Evolutionary conservation across 2,329 filamentous ascomycete genomes (phyloP).

Genomic region (Pseudonectria buxi): DNA sequence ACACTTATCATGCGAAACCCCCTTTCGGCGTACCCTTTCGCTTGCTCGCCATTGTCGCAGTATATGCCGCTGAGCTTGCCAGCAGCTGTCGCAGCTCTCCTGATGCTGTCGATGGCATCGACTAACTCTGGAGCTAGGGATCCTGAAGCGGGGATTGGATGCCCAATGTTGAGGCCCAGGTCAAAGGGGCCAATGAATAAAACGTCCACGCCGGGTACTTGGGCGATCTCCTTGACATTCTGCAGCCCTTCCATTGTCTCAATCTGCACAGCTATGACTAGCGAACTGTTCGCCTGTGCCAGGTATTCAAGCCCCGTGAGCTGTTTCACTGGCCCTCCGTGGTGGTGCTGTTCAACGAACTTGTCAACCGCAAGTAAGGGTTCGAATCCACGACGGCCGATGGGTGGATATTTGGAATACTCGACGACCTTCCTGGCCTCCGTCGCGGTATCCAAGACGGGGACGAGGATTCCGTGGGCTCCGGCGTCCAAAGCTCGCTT

Average conservation of each 20-base stretch:
- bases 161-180: slow-evolving; percentile 50
- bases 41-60: slow-evolving; percentile 45
- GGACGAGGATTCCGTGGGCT: slow-evolving; percentile 38
- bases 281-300: slow-evolving; percentile 37
- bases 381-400: slow-evolving; percentile 36
- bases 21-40: slow-evolving; percentile 43
- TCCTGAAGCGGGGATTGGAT: slow-evolving; percentile 53
- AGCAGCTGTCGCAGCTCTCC: slow-evolving; percentile 48
- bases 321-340: too few relatives aligned
- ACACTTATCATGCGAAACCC: too few relatives aligned
- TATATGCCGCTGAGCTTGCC: slow-evolving; percentile 60
- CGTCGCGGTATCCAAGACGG: slow-evolving; percentile 36
- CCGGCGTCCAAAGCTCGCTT: slow-evolving; percentile 39
- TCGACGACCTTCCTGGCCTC: slow-evolving; percentile 32
- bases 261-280: slow-evolving; percentile 59
- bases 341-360: too few relatives aligned
- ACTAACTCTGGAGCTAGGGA: slow-evolving; percentile 51
- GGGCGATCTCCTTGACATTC: slow-evolving; percentile 52
- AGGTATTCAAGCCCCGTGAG: too few relatives aligned
- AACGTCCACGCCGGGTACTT: slow-evolving; percentile 52
- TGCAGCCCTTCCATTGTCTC: slow-evolving; percentile 56
- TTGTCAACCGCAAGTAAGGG: too few relatives aligned
- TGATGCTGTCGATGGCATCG: slow-evolving; percentile 49
- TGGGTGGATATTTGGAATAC: slow-evolving; percentile 38
- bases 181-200: slow-evolving; percentile 62